Conservation (phyloP, 129 eudicot genomes). For the Arctium minus region DNA sequence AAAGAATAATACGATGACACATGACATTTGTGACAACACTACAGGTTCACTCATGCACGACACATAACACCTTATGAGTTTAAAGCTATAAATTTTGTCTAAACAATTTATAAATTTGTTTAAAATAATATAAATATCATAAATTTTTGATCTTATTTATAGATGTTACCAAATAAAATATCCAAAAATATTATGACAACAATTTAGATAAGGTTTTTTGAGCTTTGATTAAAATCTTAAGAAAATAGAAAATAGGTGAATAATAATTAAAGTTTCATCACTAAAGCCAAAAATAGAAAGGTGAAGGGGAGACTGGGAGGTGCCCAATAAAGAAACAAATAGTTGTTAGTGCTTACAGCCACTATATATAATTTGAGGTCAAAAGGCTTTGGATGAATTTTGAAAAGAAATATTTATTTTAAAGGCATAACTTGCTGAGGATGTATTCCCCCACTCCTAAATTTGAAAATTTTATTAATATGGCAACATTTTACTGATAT, state of each 20-base stretch:
- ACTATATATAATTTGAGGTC: background rate
- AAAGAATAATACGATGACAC: no score
- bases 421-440: constrained; percentile 20
- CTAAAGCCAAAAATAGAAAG: constrained; percentile 7
- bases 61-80: no score
- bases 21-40: no score
- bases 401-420: background rate
- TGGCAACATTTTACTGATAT: background rate
- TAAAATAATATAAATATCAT: no score
- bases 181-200: no score
- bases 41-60: background rate
- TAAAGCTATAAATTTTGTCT: no score
- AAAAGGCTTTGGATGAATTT: constrained; percentile 14
- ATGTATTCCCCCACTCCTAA: constrained; percentile 5
- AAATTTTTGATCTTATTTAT: no score
- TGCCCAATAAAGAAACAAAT: constrained; percentile 23
- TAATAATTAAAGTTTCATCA: no score
- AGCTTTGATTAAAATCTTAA: no score
- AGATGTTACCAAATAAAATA: no score
- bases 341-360: background rate
- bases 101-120: background rate
- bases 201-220: no score
- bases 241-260: no score
- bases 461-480: background rate
- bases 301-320: background rate